Percentiles rank a stretch among this genome's conserved stretches.
These are phyloP conservation scores for Angomonas desouzai DNA, from an alignment of 208 protist species.

Conservation along the genomic window DNA sequence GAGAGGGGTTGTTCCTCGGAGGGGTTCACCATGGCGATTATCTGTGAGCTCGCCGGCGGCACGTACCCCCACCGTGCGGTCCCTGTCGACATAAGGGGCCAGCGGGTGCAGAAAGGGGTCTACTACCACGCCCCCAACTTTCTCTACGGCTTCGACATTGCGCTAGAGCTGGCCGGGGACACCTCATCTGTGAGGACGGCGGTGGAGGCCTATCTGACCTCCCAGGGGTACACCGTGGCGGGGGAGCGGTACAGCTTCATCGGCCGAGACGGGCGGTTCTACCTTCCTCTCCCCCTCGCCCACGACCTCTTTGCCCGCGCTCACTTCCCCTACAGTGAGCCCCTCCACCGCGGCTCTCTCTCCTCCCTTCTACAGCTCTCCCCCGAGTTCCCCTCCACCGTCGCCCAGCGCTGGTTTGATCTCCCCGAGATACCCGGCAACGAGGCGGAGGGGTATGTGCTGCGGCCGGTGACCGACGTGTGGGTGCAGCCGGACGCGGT, in stretches of 20 bases:
- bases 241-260: conserved; percentile 4
- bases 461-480: conserved; percentile 19
- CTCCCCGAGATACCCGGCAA: conserved; percentile 13
- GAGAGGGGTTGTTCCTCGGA: no score
- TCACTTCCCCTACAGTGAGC: conserved; percentile 13
- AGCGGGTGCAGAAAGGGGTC: conserved; percentile 27
- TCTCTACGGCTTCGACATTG: conserved; percentile 34
- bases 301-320: conserved; percentile 7
- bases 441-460: conserved; percentile 23
- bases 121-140: conserved; percentile 28
- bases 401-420: not conserved
- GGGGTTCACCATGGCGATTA: conserved; percentile 10
- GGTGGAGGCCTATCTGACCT: not conserved
- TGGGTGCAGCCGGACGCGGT: conserved; percentile 5
- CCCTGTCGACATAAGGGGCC: conserved; percentile 18
- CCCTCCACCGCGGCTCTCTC: conserved; percentile 15
- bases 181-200: not conserved
- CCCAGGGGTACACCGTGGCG: not conserved
- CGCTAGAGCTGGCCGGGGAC: not conserved
- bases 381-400: conserved; percentile 10
- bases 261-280: conserved; percentile 18
- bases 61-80: conserved; percentile 26
- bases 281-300: conserved; percentile 17
- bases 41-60: conserved; percentile 28
- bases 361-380: conserved; percentile 1